Percentiles rank a stretch among this genome's conserved stretches.
phyloP scores from a whole-genome alignment of 257 asterid genomes.

The Paulownia fortunei region DNA sequence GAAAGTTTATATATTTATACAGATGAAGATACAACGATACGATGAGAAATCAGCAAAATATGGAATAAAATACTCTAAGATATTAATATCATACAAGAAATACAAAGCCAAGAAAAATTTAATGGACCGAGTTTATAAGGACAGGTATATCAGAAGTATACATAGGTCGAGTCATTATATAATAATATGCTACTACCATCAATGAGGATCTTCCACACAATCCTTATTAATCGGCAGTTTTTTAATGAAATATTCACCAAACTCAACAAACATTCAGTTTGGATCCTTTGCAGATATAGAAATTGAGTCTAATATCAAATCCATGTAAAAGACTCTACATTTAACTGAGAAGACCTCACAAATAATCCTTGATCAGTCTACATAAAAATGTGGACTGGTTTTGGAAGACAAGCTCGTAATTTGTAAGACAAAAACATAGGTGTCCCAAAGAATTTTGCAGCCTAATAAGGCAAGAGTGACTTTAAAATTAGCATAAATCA shows the following conservation, averaged over 20 bases:
- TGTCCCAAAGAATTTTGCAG: constrained; percentile 27
- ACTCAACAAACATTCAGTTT: neutral
- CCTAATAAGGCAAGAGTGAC: constrained; percentile 16
- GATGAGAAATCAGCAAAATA: neutral
- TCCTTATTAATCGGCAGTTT: neutral
- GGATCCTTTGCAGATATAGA: neutral
- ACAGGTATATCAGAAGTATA: neutral
- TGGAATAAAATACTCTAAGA: neutral
- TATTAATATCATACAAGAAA: neutral
- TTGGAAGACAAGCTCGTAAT: constrained; percentile 22
- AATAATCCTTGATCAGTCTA: neutral
- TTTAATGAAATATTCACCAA: neutral
- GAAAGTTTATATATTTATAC: neutral
- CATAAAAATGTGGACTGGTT: constrained; percentile 6
- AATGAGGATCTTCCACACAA: neutral
- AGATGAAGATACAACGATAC: neutral
- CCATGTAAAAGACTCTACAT: neutral
- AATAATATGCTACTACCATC: constrained; percentile 1
- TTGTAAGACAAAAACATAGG: constrained; percentile 11
- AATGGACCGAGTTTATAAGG: constrained; percentile 4
- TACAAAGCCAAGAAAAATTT: neutral
- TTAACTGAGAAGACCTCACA: constrained; percentile 14
- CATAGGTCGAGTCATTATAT: neutral
- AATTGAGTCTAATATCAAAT: neutral
- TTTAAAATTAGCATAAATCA: constrained; percentile 16